Base-by-base conservation (phyloP, 306 rosid species). In the Prosopis cineraria region DNA sequence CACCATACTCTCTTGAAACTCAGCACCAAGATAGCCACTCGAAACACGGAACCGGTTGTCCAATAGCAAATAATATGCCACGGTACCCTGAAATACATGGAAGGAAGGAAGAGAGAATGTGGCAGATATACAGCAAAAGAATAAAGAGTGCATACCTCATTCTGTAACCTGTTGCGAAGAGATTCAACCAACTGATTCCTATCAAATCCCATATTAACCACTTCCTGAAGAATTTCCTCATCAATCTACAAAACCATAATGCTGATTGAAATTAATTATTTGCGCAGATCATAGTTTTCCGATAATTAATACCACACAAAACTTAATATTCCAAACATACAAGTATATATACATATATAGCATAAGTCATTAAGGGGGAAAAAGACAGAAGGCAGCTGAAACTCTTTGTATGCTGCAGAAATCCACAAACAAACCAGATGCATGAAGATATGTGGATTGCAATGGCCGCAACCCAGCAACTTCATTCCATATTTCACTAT, bases 21-120 rank as follows among this genome's bases (percentile, higher is more conserved):
- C 97, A 53, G 94, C 97, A 30, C 95, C 97, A 79, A 92, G 98
- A 86, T 94, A 94, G 85, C 98, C 97, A 52, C 80, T 88, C 19
- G 95, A 89, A 78, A 87, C 92, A 70, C 97, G 91, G 68, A 88
- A 94, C 22, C 92, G 91, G 31, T 88, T 88, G 79, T 93, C 98
- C 90, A 92, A 56, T 75, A 92, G 71, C 86, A 92, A 85, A 80
- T 92, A 90, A 81, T 94, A 94, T 33, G 98, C 90, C 27, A 94
- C 97, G 22, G 98, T 94, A 79, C 89, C 98, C 98, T 94, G 94
- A 81, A 86, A 90, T 76, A 66, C 37, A 73, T 24, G 53, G 56
- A 74, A 68, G 22, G 70, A 44, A 73, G 56, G 80, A 31, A 88
- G 86, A 73, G 30, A 45, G 47, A 56, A 72, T 62, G 20, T 17